phyloP scores from a whole-genome alignment of 768 basidiomycete genomes.

The Boletus pseudo-olivaceus region DNA sequence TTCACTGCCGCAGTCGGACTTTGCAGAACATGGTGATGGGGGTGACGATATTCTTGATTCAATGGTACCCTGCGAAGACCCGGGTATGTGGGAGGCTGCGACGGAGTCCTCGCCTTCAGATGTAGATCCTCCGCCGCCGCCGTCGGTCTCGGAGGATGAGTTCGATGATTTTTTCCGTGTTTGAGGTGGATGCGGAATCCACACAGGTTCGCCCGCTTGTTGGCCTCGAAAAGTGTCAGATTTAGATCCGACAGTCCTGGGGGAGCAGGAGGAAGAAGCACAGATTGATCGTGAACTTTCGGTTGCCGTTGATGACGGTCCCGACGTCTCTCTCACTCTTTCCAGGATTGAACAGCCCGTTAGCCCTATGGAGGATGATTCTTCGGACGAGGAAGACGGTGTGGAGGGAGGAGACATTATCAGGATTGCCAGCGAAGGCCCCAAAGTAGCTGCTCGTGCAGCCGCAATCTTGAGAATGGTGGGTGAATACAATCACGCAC shows the following conservation, averaged over 20 bases:
- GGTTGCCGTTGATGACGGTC: slow-evolving; percentile 23
- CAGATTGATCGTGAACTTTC: slow-evolving; percentile 38
- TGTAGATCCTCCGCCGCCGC: slow-evolving; percentile 5
- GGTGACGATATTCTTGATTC: not conserved
- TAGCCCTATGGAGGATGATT: slow-evolving; percentile 11
- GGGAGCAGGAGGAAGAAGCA: slow-evolving; percentile 31
- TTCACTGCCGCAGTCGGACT: slow-evolving; percentile 18
- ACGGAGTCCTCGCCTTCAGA: slow-evolving; percentile 22
- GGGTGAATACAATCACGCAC: slow-evolving; percentile 17
- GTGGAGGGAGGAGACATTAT: slow-evolving; percentile 52
- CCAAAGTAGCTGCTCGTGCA: slow-evolving; percentile 84
- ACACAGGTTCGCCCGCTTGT: slow-evolving; percentile 7
- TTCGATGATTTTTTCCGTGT: slow-evolving; percentile 16
- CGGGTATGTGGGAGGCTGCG: slow-evolving; percentile 17
- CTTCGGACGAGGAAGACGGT: slow-evolving; percentile 30
- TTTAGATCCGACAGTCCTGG: slow-evolving; percentile 16
- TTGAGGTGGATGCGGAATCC: slow-evolving; percentile 16
- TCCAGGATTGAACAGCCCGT: not conserved
- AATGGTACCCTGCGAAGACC: slow-evolving; percentile 2
- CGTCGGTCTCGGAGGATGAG: slow-evolving; percentile 16
- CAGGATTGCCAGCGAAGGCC: slow-evolving; percentile 81
- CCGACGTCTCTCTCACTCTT: not conserved
- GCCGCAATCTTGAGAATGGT: slow-evolving; percentile 91
- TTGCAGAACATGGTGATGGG: slow-evolving; percentile 6
- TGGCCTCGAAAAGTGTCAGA: not conserved